Evolutionary conservation across 805 yeast genomes (phyloP), one percentile per base, ranked within the genome.

Genomic region (Pichia californica): DNA sequence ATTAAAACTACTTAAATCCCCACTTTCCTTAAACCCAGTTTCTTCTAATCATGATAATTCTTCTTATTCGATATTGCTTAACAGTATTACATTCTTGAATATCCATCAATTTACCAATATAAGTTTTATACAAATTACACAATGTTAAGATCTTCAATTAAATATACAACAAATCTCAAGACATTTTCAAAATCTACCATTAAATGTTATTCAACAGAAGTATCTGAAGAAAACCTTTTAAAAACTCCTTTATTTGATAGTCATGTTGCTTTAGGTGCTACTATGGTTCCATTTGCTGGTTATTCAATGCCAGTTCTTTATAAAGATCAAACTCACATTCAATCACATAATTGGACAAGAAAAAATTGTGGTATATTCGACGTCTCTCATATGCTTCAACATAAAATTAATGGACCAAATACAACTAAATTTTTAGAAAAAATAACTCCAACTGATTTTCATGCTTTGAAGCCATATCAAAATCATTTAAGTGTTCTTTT

Each of bases 351-450:
- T 41, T 93, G 98, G 98, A 94, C 91, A 0, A 77, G 99, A 62
- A 57, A 69, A 18, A 76, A 85, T 49, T 88, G 89, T 30, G 99
- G 99, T 7, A 69, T 93, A 40, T 93, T 93, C 57, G 99, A 93
- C 61, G 99, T 93, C 40, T 86, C 96, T 43, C 99, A 93, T 64
- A 93, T 93, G 99, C 74, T 91, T 40, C 99, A 93, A 68, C 97
- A 94, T 62, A 74, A 70, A 34, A 62, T 93, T 47, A 59, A 63
- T 2, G 99, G 99, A 14, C 64, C 74, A 1, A 83, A 76, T 32
- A 76, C 94, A 1, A 67, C 77, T 6, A 68, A 69, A 5, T 79
- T 91, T 44, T 69, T 93, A 50, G 83, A 93, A 61, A 77, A 73
- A 52, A 68, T 91, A 39, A 86, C 96, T n/a, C 99, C 99, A 10